Evolutionary conservation across 2,329 filamentous ascomycete genomes (phyloP), one percentile per base, ranked within the genome.

Genomic region (Trichoderma sp.): DNA sequence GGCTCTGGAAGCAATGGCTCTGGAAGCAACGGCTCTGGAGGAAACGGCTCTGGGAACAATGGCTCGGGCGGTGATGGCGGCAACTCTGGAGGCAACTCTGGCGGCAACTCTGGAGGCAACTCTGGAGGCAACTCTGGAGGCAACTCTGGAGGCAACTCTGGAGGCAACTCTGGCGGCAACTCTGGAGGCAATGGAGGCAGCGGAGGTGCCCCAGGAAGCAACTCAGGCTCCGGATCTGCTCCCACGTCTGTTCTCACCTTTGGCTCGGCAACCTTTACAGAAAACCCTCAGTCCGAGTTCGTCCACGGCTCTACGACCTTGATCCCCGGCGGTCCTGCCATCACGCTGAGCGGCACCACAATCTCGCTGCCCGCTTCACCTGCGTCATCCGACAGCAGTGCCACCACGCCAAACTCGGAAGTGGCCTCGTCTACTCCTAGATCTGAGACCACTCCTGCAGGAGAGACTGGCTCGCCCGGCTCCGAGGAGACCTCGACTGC

Each of bases 221-320:
- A 7, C 7, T 28, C 51, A 10, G 30, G 43, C 15, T 39, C 34
- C 5, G 34, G 56, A 34, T 26, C 60, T 47, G 24, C 50, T 39
- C 50, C 60, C 12, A 44, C 50, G 14, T 43, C 50, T 24, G 28
- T 63, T n/a, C 19, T 56, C 41, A 21, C 60, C 7, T 21, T 56
- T 21, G 60, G 60, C n/a, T 55, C 60, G 14, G 41, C 51, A n/a
- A 56, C 61, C 7, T 62, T 62, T 26, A 65, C 57, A 2, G 63
- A 52, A 5, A 61, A 65, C 41, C 48, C 63, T 21, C 63, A 65
- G 57, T 62, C 63, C 24, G 24, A 51, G 7, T 26, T 65, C 30
- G 47, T 62, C 17, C 19, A 48, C 28, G 63, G 56, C 28, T 62
- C 52, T 28, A 28, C 51, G 6, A 57, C 61, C 2, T 34, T 64